A percentile compares a stretch with the other conserved stretches of the same genome.
These are phyloP conservation scores for Amaranthus hypochondriacus DNA, from an alignment of 148 eudicot genomes.

Conservation along the genomic window DNA sequence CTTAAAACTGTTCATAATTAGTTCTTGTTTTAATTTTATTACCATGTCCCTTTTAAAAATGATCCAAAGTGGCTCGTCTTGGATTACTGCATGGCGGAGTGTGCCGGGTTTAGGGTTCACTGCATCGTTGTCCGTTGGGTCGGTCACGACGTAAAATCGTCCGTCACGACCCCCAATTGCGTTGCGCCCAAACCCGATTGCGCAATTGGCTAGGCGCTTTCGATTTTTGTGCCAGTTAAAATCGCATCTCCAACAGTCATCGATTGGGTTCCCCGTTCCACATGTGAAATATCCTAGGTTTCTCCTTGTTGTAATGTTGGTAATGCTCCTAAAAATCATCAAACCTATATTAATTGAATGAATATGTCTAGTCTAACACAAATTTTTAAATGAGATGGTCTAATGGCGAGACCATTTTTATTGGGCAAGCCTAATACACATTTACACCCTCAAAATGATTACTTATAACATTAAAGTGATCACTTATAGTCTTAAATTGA, in stretches of 20 bases:
- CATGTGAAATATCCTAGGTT: not conserved
- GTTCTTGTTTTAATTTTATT: slow-evolving; percentile 16
- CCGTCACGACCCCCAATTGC: slow-evolving; percentile 12
- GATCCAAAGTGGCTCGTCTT: slow-evolving; percentile 15
- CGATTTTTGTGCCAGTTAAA: not conserved
- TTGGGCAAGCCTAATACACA: too few relatives aligned
- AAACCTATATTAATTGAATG: too few relatives aligned
- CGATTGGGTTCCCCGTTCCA: slow-evolving; percentile 10
- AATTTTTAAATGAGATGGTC: too few relatives aligned
- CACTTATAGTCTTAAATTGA: too few relatives aligned
- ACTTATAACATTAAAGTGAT: too few relatives aligned
- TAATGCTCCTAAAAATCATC: not conserved
- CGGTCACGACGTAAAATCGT: slow-evolving; percentile 2
- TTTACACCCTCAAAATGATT: too few relatives aligned
- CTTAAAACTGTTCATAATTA: not conserved
- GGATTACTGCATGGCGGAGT: slow-evolving; percentile 11
- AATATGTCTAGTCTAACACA: too few relatives aligned
- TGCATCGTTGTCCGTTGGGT: slow-evolving; percentile 1
- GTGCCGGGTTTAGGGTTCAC: slow-evolving; percentile 16
- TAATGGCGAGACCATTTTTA: too few relatives aligned
- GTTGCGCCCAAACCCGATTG: slow-evolving; percentile 11
- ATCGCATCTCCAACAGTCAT: slow-evolving; percentile 12
- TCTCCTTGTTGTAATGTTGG: not conserved
- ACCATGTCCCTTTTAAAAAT: slow-evolving; percentile 8
- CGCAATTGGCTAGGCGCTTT: slow-evolving; percentile 1